A percentile compares a stretch with the other conserved stretches of the same genome.
Conservation (phyloP, 768 basidiomycete species). For the Naganishia vishniacii region DNA sequence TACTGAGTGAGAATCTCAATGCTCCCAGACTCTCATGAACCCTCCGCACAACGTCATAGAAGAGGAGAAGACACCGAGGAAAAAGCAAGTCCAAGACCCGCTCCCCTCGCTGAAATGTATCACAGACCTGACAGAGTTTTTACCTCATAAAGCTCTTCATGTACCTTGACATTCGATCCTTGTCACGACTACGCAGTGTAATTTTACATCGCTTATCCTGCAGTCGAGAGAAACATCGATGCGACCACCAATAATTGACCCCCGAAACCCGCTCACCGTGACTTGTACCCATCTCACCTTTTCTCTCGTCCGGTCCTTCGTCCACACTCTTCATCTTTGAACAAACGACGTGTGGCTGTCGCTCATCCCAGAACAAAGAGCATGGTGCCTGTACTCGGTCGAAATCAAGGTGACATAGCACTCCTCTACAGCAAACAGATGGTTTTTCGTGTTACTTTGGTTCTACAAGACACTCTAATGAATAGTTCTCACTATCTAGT, state of each 20-base stretch:
- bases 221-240: background rate
- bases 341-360: background rate
- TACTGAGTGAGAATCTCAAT: background rate
- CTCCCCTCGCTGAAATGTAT: background rate
- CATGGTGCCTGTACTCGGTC: slow-evolving; percentile 1
- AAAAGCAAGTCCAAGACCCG: background rate
- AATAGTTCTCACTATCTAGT: background rate
- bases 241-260: background rate
- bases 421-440: background rate
- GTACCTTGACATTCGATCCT: background rate
- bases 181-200: background rate
- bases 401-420: background rate
- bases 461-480: background rate
- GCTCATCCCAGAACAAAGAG: background rate
- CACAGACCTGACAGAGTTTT: background rate
- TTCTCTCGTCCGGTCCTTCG: background rate
- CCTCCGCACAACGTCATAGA: background rate
- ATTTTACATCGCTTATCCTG: background rate
- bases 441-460: background rate
- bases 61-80: background rate
- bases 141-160: too few species aligned
- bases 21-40: background rate
- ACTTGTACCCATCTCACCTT: background rate
- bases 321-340: background rate
- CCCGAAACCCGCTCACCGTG: background rate